Conservation (phyloP, 2,329 filamentous ascomycete genomes). For the Diaporthe vaccinii region DNA sequence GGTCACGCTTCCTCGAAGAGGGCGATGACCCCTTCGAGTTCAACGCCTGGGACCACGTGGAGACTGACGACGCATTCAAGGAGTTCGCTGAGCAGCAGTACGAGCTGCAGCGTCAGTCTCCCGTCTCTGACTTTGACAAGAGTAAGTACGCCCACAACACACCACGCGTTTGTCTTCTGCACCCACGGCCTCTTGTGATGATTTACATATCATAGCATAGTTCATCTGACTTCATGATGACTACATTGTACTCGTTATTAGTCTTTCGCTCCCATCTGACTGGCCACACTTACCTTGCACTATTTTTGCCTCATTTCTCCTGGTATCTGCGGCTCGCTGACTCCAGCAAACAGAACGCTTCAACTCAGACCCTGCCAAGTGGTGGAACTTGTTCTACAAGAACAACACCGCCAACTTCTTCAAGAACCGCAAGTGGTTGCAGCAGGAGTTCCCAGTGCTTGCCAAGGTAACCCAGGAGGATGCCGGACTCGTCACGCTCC, state of each 20-base stretch:
- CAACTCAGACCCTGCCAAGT: conserved; percentile 90
- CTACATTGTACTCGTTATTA: conserved; percentile 66
- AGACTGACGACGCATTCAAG: conserved; percentile 89
- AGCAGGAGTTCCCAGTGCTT: conserved; percentile 95
- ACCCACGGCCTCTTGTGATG: conserved; percentile 52
- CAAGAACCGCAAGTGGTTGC: conserved; percentile 97
- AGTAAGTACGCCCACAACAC: conserved; percentile 62
- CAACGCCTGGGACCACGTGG: conserved; percentile 99
- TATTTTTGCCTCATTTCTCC: conserved; percentile 33
- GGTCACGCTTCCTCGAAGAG: conserved; percentile 85
- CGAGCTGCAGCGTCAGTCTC: conserved; percentile 84
- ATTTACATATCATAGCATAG: conserved; percentile 75
- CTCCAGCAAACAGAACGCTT: conserved; percentile 74
- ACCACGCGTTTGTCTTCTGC: not conserved
- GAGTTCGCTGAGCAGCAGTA: conserved; percentile 89
- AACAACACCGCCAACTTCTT: conserved; percentile 99
- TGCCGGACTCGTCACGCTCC: conserved; percentile 77
- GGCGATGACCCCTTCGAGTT: conserved; percentile 94
- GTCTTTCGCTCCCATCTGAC: conserved; percentile 85
- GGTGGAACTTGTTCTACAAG: conserved; percentile 99
- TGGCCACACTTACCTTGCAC: conserved; percentile 45
- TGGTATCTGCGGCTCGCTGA: conserved; percentile 53
- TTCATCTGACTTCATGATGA: conserved; percentile 80
- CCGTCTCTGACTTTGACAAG: conserved; percentile 94
- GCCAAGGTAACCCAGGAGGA: conserved; percentile 78